Percentiles rank a stretch among this genome's conserved stretches.
phyloP scores from a whole-genome alignment of 495 filamentous ascomycete genomes.

The Melanomma pulvis-pyrius region DNA sequence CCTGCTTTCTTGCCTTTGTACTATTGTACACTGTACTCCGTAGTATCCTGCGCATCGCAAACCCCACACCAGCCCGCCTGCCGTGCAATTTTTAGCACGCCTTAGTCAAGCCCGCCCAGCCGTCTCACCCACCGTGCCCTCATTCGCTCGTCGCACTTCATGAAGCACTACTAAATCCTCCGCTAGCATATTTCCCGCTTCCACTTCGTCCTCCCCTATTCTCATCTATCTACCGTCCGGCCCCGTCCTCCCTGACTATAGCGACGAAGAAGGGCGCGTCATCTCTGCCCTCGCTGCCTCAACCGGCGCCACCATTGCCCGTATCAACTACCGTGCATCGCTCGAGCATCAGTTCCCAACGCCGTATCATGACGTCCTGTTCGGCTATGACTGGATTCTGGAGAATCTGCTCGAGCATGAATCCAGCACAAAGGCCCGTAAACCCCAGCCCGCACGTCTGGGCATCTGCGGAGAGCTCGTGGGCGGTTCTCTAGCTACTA shows the following conservation, averaged over 20 bases:
- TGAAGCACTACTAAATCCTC: slow-evolving; percentile 3
- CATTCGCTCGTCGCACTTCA: not conserved
- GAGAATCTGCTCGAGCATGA: slow-evolving; percentile 40
- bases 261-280: slow-evolving; percentile 26
- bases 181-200: slow-evolving; percentile 32
- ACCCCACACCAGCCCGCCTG: not conserved
- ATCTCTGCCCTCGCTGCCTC: slow-evolving; percentile 21
- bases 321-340: slow-evolving; percentile 46
- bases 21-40: too few species aligned
- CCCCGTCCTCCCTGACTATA: slow-evolving; percentile 15
- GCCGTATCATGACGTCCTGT: slow-evolving; percentile 49
- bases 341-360: slow-evolving; percentile 41
- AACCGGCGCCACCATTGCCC: slow-evolving; percentile 42
- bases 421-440: not conserved
- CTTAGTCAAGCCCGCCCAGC: not conserved
- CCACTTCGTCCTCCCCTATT: slow-evolving; percentile 32
- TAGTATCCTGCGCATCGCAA: not conserved
- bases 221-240: slow-evolving; percentile 46
- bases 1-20: too few species aligned
- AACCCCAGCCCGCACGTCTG: slow-evolving; percentile 37
- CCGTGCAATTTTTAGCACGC: not conserved
- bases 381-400: slow-evolving; percentile 50
- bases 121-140: not conserved
- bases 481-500: slow-evolving; percentile 59
- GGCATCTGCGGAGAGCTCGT: slow-evolving; percentile 58